Evolutionary conservation across 2,329 filamentous ascomycete species (phyloP), one percentile per base, ranked within the genome.

Genomic region (Fusarium secorum): DNA sequence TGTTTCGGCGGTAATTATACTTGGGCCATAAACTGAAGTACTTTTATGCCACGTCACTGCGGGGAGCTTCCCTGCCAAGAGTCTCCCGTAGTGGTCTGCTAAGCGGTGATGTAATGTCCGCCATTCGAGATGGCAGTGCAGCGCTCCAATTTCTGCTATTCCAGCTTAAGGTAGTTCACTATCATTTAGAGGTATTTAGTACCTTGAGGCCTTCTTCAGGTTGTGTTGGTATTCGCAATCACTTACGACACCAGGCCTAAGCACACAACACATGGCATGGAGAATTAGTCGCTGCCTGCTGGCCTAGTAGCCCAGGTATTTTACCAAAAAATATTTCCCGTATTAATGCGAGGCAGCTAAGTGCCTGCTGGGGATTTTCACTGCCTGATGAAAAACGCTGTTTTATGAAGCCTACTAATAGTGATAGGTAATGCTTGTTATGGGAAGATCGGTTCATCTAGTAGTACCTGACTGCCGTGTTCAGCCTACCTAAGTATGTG

Each of bases 41-140:
- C 69, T 51, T 55, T 22, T 4, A 7, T 39, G 33, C 54, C 32
- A 52, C 38, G 69, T 72, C 49, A 63, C 65, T 72, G 65, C 69
- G 69, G 69, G 69, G 69, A 72, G 69, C 69, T 72, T 66, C 32
- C 61, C 41, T 60, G 55, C 33, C 56, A 49, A 44, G 32, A 66
- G 30, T 35, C 32, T 42, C 35, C 44, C 28, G 48, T 35, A 24
- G 44, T 38, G 49, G 54, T 36, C 33, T 49, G 64, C 42, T 26
- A 33, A 36, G 49, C 65, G 54, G 69, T 72, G 69, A 72, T 70
- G 69, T 72, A 72, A 72, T 72, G 69, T 39, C 41, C 56, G 15
- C 24, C 45, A 41, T 55, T 60, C 48, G n/a, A 52, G 46, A 70
- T 72, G 69, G 68, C 68, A 62, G 64, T 72, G 65, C 61, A 63